Percentiles rank a stretch among this genome's conserved stretches.
Conservation (phyloP, 371 early-diverging fungal genomes). For the Mortierella sp. region DNA sequence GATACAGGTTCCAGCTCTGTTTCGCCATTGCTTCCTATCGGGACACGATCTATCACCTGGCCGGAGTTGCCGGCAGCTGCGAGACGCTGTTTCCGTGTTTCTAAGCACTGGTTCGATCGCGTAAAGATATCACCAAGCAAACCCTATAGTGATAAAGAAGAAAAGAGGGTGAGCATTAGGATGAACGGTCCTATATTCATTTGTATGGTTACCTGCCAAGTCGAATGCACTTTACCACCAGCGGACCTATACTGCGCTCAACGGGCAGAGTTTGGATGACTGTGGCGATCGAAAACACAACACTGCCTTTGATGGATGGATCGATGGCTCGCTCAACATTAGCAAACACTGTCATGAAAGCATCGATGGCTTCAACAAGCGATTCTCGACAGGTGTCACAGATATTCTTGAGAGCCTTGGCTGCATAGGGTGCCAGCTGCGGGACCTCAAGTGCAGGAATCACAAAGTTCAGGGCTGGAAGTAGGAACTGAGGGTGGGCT, state of each 20-base stretch:
- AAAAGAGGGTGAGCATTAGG: too few species aligned
- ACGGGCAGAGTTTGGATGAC: conserved; percentile 74
- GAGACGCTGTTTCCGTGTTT: conserved; percentile 27
- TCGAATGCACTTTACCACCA: conserved; percentile 72
- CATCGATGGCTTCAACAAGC: conserved; percentile 70
- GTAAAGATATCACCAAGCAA: conserved; percentile 48
- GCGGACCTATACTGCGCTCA: conserved; percentile 63
- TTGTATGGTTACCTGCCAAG: too few species aligned
- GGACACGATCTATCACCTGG: conserved; percentile 4
- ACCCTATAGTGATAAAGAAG: too few species aligned
- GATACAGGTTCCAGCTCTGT: conserved; percentile 37
- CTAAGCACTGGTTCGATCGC: conserved; percentile 43
- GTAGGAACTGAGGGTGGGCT: conserved; percentile 68
- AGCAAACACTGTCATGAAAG: conserved; percentile 69
- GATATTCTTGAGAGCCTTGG: conserved; percentile 74
- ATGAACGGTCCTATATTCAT: background rate
- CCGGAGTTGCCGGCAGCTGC: conserved; percentile 10
- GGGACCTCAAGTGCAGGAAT: conserved; percentile 71
- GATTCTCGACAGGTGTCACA: conserved; percentile 80
- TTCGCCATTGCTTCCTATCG: conserved; percentile 17
- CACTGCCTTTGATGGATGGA: conserved; percentile 69
- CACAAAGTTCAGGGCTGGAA: conserved; percentile 72
- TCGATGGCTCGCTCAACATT: conserved; percentile 46
- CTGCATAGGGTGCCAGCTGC: conserved; percentile 72
- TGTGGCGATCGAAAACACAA: conserved; percentile 78